Base-by-base conservation (phyloP, 2,329 filamentous ascomycete species). In the Aspergillus arachidicola region DNA sequence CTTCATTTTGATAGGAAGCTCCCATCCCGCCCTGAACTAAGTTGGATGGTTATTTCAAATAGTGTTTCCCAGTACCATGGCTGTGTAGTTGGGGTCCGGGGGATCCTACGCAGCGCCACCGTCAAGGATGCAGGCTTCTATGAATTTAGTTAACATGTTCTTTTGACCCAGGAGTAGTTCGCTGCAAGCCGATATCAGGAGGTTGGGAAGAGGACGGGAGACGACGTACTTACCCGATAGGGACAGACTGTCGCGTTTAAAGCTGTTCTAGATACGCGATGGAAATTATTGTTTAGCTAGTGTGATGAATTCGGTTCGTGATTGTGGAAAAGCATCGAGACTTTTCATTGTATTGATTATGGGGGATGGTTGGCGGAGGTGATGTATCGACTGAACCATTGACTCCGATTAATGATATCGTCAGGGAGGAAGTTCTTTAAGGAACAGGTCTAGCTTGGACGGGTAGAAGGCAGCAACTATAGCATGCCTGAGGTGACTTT, bases 61-160 rank as follows among this genome's bases (percentile, higher is more conserved):
- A 51, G 48, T 9, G 48, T 51, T 51, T 51, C 19, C 48, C 48
- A 51, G 48, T 34, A 51, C 48, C 48, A 51, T 51, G 28, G 48
- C 26, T 34, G 28, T 21, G 48, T 21, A n/a, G 48, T 21, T 34
- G 48, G 28, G 48, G 28, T 30, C 28, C 48, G 48, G 48, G 28
- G 48, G 10, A 51, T 51, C 28, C 28, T 51, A 34, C 48, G 28
- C 19, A 12, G 28, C 48, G 28, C 48, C 48, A 51, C 48, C 11
- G 14, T 30, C 14, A 7, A 30, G 23, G 46, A n/a, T 51, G n/a
- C 12, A 10, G 16, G 4, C 4, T 46, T 32, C 28, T 32, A 21
- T 51, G 26, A 2, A 28, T 32, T 21, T 14, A 16, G 9, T 32
- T 21, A 51, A 21, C 26, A n/a, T 10, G 28, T 34, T 34, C 48